These are phyloP conservation scores for Phalaenopsis equestris DNA, from an alignment of 106 monocot species.

Conservation along the genomic window DNA sequence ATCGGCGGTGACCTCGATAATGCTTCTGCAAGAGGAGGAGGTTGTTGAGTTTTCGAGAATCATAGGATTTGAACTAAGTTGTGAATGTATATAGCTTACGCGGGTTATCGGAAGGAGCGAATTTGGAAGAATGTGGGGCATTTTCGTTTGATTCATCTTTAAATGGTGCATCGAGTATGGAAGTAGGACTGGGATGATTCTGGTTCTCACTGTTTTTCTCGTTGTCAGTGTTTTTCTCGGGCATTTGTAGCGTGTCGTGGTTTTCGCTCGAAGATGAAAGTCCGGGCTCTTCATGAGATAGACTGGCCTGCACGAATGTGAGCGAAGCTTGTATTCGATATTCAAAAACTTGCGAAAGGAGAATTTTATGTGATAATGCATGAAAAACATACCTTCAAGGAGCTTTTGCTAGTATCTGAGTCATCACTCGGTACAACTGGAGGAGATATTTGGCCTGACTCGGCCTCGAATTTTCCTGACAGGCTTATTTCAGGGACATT, in stretches of 20 bases:
- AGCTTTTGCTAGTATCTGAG: neutral
- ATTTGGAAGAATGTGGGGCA: conserved; percentile 11
- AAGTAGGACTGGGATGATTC: conserved; percentile 30
- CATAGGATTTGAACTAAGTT: neutral
- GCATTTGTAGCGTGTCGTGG: neutral
- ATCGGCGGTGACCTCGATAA: conserved; percentile 50
- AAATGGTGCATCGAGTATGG: conserved; percentile 30
- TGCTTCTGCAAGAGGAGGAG: conserved; percentile 23
- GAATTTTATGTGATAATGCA: neutral
- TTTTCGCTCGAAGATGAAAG: conserved; percentile 1
- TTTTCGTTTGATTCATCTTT: conserved; percentile 12
- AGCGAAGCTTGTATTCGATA: neutral
- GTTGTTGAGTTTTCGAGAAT: neutral
- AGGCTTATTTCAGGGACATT: neutral
- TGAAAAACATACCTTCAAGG: conserved; percentile 3
- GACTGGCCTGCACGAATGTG: conserved; percentile 25
- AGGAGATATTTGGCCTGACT: neutral
- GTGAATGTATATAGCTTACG: conserved; percentile 20
- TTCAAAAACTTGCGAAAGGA: neutral
- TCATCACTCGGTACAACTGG: no score
- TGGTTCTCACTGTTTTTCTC: conserved; percentile 14
- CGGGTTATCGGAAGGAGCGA: conserved; percentile 8
- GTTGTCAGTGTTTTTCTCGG: conserved; percentile 11
- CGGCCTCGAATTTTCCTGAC: neutral
- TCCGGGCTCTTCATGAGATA: conserved; percentile 26